Conservation (phyloP, 2,329 filamentous ascomycete species). For the Hypoxylon sp. region DNA sequence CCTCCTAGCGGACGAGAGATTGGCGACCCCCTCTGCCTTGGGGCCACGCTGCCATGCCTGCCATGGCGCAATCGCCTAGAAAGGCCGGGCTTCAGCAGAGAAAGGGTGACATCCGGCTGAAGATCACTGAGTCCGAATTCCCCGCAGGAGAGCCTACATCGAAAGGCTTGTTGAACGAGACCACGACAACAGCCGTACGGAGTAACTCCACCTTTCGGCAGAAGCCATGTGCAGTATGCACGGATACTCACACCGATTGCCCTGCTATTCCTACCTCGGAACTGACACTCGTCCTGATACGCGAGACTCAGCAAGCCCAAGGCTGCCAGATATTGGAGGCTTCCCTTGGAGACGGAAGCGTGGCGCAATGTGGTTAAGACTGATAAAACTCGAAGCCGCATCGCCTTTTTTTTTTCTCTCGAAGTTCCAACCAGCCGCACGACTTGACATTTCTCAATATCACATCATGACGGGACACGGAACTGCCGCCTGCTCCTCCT, state of each 20-base stretch:
- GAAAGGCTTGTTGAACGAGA: slow-evolving; percentile 18
- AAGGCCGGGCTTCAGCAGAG: slow-evolving; percentile 23
- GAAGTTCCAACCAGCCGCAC: slow-evolving; percentile 8
- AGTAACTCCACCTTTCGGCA: slow-evolving; percentile 26
- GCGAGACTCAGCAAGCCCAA: background rate
- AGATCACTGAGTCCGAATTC: slow-evolving; percentile 28
- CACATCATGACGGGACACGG: background rate
- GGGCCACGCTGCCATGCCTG: slow-evolving; percentile 23
- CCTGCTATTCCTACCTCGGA: slow-evolving; percentile 15
- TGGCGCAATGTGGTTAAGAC: background rate
- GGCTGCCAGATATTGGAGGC: background rate
- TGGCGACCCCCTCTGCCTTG: slow-evolving; percentile 19
- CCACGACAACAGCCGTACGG: slow-evolving; percentile 13
- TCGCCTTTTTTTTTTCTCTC: background rate
- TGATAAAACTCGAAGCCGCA: background rate
- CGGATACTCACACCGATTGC: slow-evolving; percentile 30
- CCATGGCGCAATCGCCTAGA: slow-evolving; percentile 12
- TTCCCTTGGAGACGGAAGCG: slow-evolving; percentile 4
- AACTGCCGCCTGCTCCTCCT: background rate
- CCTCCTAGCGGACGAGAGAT: slow-evolving; percentile 21
- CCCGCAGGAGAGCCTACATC: slow-evolving; percentile 28
- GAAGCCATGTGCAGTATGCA: slow-evolving; percentile 28
- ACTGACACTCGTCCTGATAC: slow-evolving; percentile 30
- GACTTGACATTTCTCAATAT: background rate
- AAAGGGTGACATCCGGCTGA: slow-evolving; percentile 35